Conservation (phyloP, 108 stramenopile species). For the Fragilaria radians region DNA sequence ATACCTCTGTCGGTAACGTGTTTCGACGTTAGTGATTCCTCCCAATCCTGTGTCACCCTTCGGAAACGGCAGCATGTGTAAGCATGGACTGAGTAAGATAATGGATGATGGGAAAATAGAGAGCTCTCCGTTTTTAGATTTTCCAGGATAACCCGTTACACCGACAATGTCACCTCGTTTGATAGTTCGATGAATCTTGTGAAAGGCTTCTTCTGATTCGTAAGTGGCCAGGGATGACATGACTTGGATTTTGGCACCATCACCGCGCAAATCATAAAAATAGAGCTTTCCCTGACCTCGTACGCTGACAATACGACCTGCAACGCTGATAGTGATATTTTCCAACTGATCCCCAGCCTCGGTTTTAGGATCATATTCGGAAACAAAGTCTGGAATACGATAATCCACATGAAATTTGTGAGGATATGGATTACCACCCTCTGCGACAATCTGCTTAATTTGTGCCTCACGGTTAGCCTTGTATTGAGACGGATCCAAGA, state of each 20-base stretch:
- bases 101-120: slow-evolving; percentile 89
- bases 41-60: slow-evolving; percentile 64
- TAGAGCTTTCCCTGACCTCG: slow-evolving; percentile 95
- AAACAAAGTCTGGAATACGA: slow-evolving; percentile 85
- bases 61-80: slow-evolving; percentile 97
- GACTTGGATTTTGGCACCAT: slow-evolving; percentile 93
- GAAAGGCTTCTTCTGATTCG: slow-evolving; percentile 86
- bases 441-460: slow-evolving; percentile 70
- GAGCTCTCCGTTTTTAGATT: slow-evolving; percentile 95
- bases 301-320: slow-evolving; percentile 91
- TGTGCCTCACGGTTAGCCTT: slow-evolving; percentile 84
- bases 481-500: slow-evolving; percentile 92
- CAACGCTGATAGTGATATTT: slow-evolving; percentile 69
- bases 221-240: slow-evolving; percentile 88
- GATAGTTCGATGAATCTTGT: slow-evolving; percentile 64
- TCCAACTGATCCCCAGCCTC: slow-evolving; percentile 65
- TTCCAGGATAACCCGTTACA: slow-evolving; percentile 87
- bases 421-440: slow-evolving; percentile 92
- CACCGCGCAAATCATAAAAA: slow-evolving; percentile 95
- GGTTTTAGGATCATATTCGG: slow-evolving; percentile 65
- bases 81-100: slow-evolving; percentile 89
- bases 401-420: slow-evolving; percentile 96
- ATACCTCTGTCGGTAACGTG: slow-evolving; percentile 96
- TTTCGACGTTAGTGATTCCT: slow-evolving; percentile 94
- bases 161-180: slow-evolving; percentile 97